Evolutionary conservation across 306 rosid genomes (phyloP), one percentile per base, ranked within the genome.

Genomic region (Styphnolobium japonicum): DNA sequence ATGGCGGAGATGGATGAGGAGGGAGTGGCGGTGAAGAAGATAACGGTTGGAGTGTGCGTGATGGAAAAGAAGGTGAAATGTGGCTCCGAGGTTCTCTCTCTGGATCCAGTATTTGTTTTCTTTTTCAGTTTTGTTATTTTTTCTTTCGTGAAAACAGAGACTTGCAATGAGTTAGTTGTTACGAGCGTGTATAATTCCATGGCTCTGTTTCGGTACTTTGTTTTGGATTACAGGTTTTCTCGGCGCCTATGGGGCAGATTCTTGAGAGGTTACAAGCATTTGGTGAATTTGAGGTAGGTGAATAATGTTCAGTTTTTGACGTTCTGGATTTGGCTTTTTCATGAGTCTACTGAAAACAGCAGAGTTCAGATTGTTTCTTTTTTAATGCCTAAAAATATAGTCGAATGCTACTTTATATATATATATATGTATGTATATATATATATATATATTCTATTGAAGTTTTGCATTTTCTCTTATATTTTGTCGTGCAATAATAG

Each of bases 51-150:
- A 76, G 98, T 94, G 0, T 94, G 98, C 80, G 98, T 94, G 71
- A 94, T 94, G 98, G 97, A 92, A 89, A 94, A 94, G 98, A 94
- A 94, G 98, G 98, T 94, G 94, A 94, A 94, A 92, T 85, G 97
- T 90, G 93, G 90, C 89, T 69, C 83, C 79, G 92, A 89, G 94
- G 90, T 89, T 78, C 90, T 71, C 71, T 84, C 85, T 81, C 81
- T 68, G 77, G 69, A 80, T 77, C 82, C 77, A 10, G 73, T 68
- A 36, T 69, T 76, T 56, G 11, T 79, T 51, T 70, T 79, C 21
- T 55, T 75, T 66, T 2, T 36, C 31, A 22, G 81, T 67, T 75
- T 46, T 65, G 67, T 10, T 55, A n/a, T 51, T 71, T 5, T 56
- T 39, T 42, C 40, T 9, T 29, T 4, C 3, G 33, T 52, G 31